phyloP scores from a whole-genome alignment of 345 rosid species.

The Eucalyptus tenuipes region DNA sequence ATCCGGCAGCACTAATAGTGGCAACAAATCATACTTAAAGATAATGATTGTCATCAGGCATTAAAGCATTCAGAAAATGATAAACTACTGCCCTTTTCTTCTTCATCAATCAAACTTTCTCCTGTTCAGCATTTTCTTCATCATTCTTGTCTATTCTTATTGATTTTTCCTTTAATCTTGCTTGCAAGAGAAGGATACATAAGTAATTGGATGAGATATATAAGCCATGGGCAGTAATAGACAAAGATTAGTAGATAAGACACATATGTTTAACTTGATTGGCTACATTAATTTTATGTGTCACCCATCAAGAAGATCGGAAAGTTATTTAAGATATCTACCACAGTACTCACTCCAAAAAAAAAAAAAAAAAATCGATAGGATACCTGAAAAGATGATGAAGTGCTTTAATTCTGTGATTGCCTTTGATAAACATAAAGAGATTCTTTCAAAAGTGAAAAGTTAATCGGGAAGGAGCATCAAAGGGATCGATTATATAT shows the following conservation, averaged over 20 bases:
- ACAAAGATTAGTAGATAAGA: not conserved
- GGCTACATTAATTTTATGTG: not conserved
- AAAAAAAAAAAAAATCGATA: not conserved
- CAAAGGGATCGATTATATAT: not conserved
- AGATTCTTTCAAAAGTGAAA: not conserved
- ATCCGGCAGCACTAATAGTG: not conserved
- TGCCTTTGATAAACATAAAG: not conserved
- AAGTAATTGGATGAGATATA: not conserved
- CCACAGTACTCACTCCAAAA: not conserved
- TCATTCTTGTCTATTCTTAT: not conserved
- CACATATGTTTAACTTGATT: not conserved
- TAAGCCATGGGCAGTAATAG: not conserved
- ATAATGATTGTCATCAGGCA: not conserved
- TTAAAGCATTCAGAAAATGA: not conserved
- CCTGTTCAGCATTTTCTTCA: not conserved
- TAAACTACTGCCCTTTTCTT: not conserved
- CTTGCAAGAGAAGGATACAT: not conserved
- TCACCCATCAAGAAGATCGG: not conserved
- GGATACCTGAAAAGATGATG: not conserved
- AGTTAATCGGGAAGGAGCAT: not conserved
- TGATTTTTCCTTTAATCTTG: not conserved
- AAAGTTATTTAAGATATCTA: not conserved
- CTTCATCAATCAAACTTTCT: not conserved
- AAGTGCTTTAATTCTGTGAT: not conserved
- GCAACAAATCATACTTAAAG: not conserved